Evolutionary conservation across 2,329 filamentous ascomycete species (phyloP).

Genomic region (Stagonosporopsis rhizophila): DNA sequence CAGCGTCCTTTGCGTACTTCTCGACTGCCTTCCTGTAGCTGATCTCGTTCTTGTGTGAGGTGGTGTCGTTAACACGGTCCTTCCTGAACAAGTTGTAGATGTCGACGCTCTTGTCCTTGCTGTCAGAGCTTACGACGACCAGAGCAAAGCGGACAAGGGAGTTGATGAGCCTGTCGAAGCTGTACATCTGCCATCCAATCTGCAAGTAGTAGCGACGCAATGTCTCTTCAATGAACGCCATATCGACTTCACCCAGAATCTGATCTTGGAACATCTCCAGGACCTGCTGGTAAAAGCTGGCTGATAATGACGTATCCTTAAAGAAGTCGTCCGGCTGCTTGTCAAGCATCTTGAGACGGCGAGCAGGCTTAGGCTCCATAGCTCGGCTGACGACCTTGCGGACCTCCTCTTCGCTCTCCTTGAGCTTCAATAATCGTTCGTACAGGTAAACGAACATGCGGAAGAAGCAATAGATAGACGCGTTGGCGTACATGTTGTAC

Average conservation of each 20-base stretch:
- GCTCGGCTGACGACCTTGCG: conserved; percentile 76
- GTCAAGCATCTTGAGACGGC: conserved; percentile 82
- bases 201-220: conserved; percentile 90
- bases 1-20: conserved; percentile 89
- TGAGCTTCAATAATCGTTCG: conserved; percentile 81
- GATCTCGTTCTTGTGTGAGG: conserved; percentile 88
- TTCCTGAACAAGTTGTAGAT: conserved; percentile 86
- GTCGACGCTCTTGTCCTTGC: conserved; percentile 92
- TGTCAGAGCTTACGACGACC: conserved; percentile 82
- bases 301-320: conserved; percentile 64
- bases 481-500: conserved; percentile 91
- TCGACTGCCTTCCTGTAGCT: conserved; percentile 91
- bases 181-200: conserved; percentile 92
- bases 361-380: conserved; percentile 78
- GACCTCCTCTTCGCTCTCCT: conserved; percentile 77
- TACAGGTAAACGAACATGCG: conserved; percentile 93
- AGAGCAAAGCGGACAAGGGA: conserved; percentile 81
- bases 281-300: conserved; percentile 85
- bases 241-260: conserved; percentile 81
- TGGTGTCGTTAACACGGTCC: conserved; percentile 81
- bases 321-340: conserved; percentile 80
- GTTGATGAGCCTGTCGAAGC: conserved; percentile 85
- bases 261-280: conserved; percentile 86
- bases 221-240: conserved; percentile 84
- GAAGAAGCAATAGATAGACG: conserved; percentile 93